These are phyloP conservation scores for Camellia sinensis DNA, from an alignment of 148 eudicot species.

Conservation along the genomic window DNA sequence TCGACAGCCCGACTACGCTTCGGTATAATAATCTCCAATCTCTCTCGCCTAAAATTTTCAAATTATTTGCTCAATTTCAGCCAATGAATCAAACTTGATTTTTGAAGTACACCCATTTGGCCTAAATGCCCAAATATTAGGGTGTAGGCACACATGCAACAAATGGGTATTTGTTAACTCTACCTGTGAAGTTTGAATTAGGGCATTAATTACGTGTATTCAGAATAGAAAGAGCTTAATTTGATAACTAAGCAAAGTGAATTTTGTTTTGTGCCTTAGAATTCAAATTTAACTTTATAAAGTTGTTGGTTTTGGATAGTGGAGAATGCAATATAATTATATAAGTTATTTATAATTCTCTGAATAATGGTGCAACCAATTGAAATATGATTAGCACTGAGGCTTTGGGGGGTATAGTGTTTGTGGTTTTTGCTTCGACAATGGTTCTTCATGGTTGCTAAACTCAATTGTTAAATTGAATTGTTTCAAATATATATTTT, in stretches of 20 bases:
- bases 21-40: slow-evolving; percentile 35
- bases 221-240: not conserved
- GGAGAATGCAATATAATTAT: not conserved
- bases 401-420: not conserved
- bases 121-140: not conserved
- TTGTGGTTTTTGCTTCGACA: not conserved
- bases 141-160: not conserved
- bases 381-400: not conserved
- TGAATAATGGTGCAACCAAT: not conserved
- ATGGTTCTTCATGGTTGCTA: not conserved
- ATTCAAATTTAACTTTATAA: not conserved
- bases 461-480: not conserved
- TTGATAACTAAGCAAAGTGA: not conserved
- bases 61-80: not conserved
- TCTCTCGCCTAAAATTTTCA: not conserved
- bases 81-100: not conserved
- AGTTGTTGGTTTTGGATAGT: not conserved
- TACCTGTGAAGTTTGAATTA: not conserved
- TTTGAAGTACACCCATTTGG: not conserved
- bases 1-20: slow-evolving; percentile 70
- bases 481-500: not conserved
- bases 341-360: not conserved
- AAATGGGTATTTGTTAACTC: not conserved
- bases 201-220: not conserved
- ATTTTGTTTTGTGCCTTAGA: not conserved